These are phyloP conservation scores for Postia placenta DNA, from an alignment of 768 basidiomycete genomes.

Conservation along the genomic window DNA sequence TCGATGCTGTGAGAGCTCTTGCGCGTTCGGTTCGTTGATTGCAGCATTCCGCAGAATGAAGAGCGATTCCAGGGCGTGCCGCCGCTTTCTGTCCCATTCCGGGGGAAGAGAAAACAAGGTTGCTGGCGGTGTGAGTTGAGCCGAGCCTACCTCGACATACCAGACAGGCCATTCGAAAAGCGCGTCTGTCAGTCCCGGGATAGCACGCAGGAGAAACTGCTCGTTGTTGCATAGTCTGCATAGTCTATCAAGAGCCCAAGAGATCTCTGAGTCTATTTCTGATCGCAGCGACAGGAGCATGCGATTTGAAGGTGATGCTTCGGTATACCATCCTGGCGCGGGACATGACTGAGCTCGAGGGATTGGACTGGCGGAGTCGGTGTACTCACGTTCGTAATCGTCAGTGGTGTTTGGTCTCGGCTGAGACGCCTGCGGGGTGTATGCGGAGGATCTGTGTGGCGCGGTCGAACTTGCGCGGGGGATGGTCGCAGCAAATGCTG, in stretches of 20 bases:
- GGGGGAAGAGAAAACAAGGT: constrained; percentile 52
- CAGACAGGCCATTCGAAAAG: constrained; percentile 87
- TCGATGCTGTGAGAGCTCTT: constrained; percentile 50
- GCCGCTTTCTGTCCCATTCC: constrained; percentile 46
- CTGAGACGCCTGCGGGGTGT: constrained; percentile 23
- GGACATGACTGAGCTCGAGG: neutral
- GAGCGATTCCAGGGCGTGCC: constrained; percentile 80
- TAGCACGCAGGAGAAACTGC: constrained; percentile 60
- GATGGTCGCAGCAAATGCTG: neutral
- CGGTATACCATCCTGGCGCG: constrained; percentile 77
- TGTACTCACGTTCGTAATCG: constrained; percentile 64
- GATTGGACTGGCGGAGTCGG: neutral
- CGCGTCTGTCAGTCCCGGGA: constrained; percentile 77
- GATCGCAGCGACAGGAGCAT: constrained; percentile 89
- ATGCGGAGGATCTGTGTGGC: constrained; percentile 6
- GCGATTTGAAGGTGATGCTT: constrained; percentile 70
- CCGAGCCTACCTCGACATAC: constrained; percentile 64
- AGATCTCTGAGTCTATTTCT: constrained; percentile 73
- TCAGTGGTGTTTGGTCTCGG: constrained; percentile 42
- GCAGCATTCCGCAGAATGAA: constrained; percentile 84
- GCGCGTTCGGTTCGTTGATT: constrained; percentile 60
- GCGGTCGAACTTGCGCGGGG: neutral
- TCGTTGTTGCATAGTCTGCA: constrained; percentile 78
- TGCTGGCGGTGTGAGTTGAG: constrained; percentile 33
- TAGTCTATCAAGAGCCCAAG: constrained; percentile 86